Base-by-base conservation (phyloP, 1,284 basidiomycete species). In the Takashimella tepidaria region DNA sequence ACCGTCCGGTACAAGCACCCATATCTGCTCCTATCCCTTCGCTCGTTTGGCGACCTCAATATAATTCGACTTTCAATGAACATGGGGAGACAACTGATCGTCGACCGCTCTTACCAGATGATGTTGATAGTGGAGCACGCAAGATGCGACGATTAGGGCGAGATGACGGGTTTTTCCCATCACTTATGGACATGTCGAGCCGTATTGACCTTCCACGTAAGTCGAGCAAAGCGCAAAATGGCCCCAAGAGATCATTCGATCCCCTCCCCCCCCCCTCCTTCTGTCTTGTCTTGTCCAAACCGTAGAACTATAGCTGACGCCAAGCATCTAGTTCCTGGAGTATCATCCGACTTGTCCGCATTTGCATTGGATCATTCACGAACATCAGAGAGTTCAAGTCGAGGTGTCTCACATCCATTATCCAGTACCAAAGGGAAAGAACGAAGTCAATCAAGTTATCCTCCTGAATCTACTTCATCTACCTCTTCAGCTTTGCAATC, bases 311-410 rank as follows among this genome's bases (percentile, higher is more conserved):
- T n/a, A n/a, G n/a, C n/a, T n/a, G n/a, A n/a, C n/a, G n/a, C n/a
- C n/a, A n/a, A n/a, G n/a, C n/a, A n/a, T 37, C 10, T 16, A 37
- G 31, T 37, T 16, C 31, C 31, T 16, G 31, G 31, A 37, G 16
- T 64, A 1, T 61, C 67, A 0, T 59, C 59, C 16, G 68, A 72
- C 51, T 54, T 72, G 11, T 64, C 65, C 4, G 67, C 65, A 1
- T 72, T 70, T 45, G 68, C 69, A 2, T 54, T 72, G 3, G 64
- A 61, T 5, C 49, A 48, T 22, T 31, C 47, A 4, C 10, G 24
- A 16, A 21, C n/a, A 11, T 22, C 49, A 4, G 31, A 21, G 5
- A n/a, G 31, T 8, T 10, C 40, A n/a, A 41, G 24, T 12, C n/a
- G 21, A 21, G 23, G 42, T 23, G 23, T 19, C n/a, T 23, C 47